Evolutionary conservation across 371 early-diverging fungal species (phyloP).

Genomic region (Scutellospora calospora): DNA sequence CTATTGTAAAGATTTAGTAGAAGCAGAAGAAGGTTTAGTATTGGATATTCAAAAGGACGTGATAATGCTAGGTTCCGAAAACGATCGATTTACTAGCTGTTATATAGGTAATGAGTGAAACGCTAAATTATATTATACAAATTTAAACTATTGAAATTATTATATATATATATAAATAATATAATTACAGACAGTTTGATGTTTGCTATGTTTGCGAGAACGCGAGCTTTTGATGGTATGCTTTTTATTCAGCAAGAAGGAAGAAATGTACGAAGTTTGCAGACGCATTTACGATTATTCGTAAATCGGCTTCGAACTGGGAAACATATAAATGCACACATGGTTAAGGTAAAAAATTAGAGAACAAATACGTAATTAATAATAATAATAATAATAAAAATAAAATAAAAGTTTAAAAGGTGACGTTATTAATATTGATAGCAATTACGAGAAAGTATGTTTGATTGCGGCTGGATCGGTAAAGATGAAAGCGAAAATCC

Average conservation of each 20-base stretch:
- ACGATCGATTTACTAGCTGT: constrained; percentile 64
- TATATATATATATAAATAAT: not conserved
- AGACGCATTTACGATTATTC: constrained; percentile 61
- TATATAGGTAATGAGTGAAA: constrained; percentile 60
- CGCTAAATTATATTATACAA: not conserved
- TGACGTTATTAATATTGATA: constrained; percentile 12
- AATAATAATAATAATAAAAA: no score
- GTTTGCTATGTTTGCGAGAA: constrained; percentile 68
- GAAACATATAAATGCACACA: constrained; percentile 53
- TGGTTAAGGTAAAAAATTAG: constrained; percentile 46
- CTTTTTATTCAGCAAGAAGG: constrained; percentile 41
- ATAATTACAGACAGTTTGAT: constrained; percentile 53
- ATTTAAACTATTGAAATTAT: not conserved
- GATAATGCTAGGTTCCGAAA: constrained; percentile 58
- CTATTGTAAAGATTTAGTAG: constrained; percentile 51
- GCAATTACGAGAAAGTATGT: constrained; percentile 58
- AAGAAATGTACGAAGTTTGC: constrained; percentile 50
- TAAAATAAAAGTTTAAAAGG: no score
- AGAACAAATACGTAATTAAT: no score
- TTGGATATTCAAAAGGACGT: constrained; percentile 47
- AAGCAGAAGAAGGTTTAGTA: constrained; percentile 58
- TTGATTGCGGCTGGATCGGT: constrained; percentile 61
- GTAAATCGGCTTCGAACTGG: constrained; percentile 65
- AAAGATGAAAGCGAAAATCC: constrained; percentile 47
- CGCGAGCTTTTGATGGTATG: constrained; percentile 61